These are phyloP conservation scores for Tuber microsphaerosporum DNA, from an alignment of 495 filamentous ascomycete species.

Conservation along the genomic window DNA sequence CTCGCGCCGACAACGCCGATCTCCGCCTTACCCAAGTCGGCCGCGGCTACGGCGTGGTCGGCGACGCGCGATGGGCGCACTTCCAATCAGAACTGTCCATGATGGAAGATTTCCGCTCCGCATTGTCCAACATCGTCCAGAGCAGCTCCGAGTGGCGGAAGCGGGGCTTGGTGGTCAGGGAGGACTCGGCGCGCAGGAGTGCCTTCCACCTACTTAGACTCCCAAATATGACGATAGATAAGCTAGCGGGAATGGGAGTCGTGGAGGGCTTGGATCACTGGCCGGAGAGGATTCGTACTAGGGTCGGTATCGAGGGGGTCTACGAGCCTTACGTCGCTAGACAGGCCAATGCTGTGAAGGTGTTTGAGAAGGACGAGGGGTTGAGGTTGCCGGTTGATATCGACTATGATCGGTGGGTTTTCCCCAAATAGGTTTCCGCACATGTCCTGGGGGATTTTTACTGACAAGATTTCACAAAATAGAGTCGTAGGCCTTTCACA, in stretches of 20 bases:
- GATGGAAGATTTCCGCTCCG: slow-evolving; percentile 56
- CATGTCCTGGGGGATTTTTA: not conserved
- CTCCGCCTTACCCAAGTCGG: slow-evolving; percentile 73
- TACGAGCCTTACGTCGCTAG: slow-evolving; percentile 77
- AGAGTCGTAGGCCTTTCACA: slow-evolving; percentile 62
- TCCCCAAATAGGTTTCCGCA: not conserved
- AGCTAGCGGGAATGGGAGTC: slow-evolving; percentile 47
- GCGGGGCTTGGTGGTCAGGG: slow-evolving; percentile 59
- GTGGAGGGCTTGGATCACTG: slow-evolving; percentile 51
- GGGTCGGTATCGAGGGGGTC: slow-evolving; percentile 69
- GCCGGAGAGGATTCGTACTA: slow-evolving; percentile 52
- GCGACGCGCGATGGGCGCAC: slow-evolving; percentile 65
- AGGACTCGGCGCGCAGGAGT: slow-evolving; percentile 54
- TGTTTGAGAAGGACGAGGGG: slow-evolving; percentile 68
- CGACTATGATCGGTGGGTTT: slow-evolving; percentile 55
- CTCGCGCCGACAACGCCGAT: slow-evolving; percentile 90
- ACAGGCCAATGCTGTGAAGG: slow-evolving; percentile 57
- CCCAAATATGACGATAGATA: slow-evolving; percentile 50
- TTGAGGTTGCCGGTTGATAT: slow-evolving; percentile 66
- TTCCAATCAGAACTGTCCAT: slow-evolving; percentile 58
- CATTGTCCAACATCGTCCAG: slow-evolving; percentile 53
- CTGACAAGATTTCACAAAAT: not conserved
- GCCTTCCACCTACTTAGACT: slow-evolving; percentile 72
- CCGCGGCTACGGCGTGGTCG: slow-evolving; percentile 66
- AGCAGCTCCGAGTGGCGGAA: slow-evolving; percentile 58